Evolutionary conservation across 768 basidiomycete species (phyloP).

Genomic region (Dentipellis sp.): DNA sequence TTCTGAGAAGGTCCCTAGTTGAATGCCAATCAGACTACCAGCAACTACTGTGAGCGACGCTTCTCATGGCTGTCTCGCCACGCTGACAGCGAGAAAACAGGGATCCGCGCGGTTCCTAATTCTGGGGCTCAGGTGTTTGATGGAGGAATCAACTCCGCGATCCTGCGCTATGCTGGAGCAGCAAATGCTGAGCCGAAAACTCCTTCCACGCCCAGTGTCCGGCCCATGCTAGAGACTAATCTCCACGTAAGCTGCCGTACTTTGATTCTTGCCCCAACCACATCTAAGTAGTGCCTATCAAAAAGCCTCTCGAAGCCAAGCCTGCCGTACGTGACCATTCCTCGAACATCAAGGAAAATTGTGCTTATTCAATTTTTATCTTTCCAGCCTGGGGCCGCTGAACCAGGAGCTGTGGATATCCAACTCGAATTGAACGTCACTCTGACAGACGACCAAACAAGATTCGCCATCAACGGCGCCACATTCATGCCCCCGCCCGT

Average conservation of each 20-base stretch:
- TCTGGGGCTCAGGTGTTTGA: not conserved
- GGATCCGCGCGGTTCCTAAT: not conserved
- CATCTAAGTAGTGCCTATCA: not conserved
- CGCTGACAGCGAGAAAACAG: not conserved
- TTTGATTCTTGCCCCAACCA: not conserved
- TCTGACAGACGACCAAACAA: not conserved
- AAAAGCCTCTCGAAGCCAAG: not conserved
- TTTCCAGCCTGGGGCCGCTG: not conserved
- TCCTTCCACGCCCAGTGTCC: not conserved
- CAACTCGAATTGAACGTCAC: not conserved
- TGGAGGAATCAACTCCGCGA: conserved; percentile 24
- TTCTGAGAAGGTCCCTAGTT: conserved; percentile 1
- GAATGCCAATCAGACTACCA: conserved; percentile 25
- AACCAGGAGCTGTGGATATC: conserved; percentile 2
- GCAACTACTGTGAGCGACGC: conserved; percentile 28
- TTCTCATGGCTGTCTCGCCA: not conserved
- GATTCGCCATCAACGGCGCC: conserved; percentile 7
- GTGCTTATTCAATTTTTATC: not conserved
- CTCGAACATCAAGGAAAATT: not conserved
- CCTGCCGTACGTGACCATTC: not conserved
- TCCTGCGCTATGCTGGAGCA: conserved; percentile 31
- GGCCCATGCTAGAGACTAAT: not conserved
- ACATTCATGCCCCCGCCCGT: conserved; percentile 23
- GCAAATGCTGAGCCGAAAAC: conserved; percentile 28
- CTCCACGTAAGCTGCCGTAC: not conserved